Evolutionary conservation across 768 basidiomycete species (phyloP).

Genomic region (Albatrellus ellisii): DNA sequence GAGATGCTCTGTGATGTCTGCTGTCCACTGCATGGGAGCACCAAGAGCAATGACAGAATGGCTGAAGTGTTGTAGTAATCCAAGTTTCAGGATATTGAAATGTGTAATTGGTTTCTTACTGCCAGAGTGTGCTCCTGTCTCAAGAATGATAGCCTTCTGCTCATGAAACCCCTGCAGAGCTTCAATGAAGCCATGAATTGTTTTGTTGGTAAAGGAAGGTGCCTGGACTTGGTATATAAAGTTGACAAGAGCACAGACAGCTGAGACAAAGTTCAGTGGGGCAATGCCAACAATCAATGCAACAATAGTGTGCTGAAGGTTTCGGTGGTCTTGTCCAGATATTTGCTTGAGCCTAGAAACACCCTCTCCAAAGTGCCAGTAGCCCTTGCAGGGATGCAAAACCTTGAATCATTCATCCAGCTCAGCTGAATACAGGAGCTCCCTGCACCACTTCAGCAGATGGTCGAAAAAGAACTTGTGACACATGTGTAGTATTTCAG

Average conservation of each 20-base stretch:
- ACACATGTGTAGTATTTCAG: conserved; percentile 27
- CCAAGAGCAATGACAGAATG: no score
- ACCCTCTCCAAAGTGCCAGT: conserved; percentile 26
- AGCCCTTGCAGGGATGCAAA: conserved; percentile 24
- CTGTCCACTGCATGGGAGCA: no score
- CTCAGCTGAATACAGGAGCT: conserved; percentile 19
- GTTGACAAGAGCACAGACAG: conserved; percentile 24
- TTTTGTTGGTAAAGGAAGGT: conserved; percentile 10
- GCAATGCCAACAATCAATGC: conserved; percentile 22
- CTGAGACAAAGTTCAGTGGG: conserved; percentile 18
- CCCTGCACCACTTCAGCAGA: conserved; percentile 25
- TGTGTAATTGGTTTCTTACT: conserved; percentile 16
- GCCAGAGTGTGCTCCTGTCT: conserved; percentile 18
- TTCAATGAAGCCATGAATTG: neutral
- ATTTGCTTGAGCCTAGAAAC: conserved; percentile 28
- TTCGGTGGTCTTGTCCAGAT: conserved; percentile 26
- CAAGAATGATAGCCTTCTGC: conserved; percentile 23
- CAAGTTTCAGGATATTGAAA: conserved; percentile 31
- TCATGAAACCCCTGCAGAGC: conserved; percentile 21
- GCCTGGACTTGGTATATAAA: conserved; percentile 26
- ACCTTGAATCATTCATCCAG: conserved; percentile 25
- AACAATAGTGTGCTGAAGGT: conserved; percentile 26
- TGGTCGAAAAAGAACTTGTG: conserved; percentile 27
- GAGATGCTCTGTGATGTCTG: no score
- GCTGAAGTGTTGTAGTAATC: conserved; percentile 24